These are phyloP conservation scores for Aspergillus pseudotamarii DNA, from an alignment of 2,329 filamentous ascomycete genomes.

Conservation along the genomic window DNA sequence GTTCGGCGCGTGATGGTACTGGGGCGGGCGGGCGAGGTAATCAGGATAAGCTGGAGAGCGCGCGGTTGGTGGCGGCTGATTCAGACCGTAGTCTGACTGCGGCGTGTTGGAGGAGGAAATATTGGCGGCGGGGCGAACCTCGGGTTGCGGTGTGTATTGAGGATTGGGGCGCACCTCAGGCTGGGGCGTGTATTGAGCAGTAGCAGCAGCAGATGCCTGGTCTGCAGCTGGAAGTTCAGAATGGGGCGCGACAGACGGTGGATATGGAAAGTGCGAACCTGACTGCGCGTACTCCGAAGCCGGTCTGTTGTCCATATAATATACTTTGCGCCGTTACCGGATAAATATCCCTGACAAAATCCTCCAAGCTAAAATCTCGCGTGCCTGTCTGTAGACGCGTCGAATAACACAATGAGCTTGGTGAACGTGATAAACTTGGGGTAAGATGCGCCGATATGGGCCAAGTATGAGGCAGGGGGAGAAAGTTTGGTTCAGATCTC, in stretches of 20 bases:
- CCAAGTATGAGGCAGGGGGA: constrained; percentile 17
- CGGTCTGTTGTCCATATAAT: constrained; percentile 63
- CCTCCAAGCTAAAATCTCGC: constrained; percentile 27
- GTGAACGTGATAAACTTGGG: constrained; percentile 21
- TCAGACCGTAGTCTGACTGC: constrained; percentile 84
- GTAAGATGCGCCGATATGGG: constrained; percentile 17
- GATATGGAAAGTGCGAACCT: constrained; percentile 72
- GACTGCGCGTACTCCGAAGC: constrained; percentile 79
- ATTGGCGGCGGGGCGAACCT: constrained; percentile 68
- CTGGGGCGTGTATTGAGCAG: constrained; percentile 45
- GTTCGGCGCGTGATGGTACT: constrained; percentile 74
- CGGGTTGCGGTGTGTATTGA: constrained; percentile 81
- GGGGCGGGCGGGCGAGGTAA: constrained; percentile 73
- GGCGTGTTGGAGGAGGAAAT: constrained; percentile 80
- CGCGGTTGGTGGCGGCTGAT: constrained; percentile 69
- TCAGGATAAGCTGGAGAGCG: constrained; percentile 85
- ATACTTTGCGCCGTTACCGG: constrained; percentile 31
- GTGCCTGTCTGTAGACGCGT: constrained; percentile 36
- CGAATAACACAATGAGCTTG: constrained; percentile 34
- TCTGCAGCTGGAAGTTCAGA: constrained; percentile 88
- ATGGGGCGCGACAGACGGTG: constrained; percentile 59
- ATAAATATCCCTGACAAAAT: constrained; percentile 22
- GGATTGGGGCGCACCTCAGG: constrained; percentile 41
- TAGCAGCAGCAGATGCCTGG: constrained; percentile 79
- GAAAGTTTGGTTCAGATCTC: constrained; percentile 14